Evolutionary conservation across 305 asterid species (phyloP), one percentile per base, ranked within the genome.

Genomic region (Coffea humblotiana): DNA sequence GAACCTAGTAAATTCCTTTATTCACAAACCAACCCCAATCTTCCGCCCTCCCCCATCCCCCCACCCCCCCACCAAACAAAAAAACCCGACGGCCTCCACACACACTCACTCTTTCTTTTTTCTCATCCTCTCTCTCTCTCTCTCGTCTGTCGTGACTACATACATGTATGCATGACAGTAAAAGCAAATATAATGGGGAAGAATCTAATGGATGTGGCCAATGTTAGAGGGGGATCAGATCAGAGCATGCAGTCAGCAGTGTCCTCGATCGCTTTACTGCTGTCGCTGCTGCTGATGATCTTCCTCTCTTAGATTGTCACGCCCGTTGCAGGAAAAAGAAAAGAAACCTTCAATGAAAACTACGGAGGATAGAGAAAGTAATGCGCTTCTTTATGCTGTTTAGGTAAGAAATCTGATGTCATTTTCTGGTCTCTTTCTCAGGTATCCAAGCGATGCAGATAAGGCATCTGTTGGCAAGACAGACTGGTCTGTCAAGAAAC

Each of bases 401-500:
- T 81, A 54, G 90, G 89, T 79, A 87, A 84, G 61, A 48, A 80
- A 52, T 78, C 75, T 86, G 85, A 87, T 84, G 92, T 93, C 90
- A 72, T 85, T 89, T 84, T 89, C 88, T 79, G 72, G 81, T 84
- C 86, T 88, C 78, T 87, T 84, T 90, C 92, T 91, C 97, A 96
- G 99, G 97, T 96, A 96, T 82, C 99, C 99, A 83, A 94, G 98
- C 88, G 99, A 96, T 85, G 99, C 99, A 74, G 98, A 96, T 94
- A 96, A 96, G 89, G 89, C 98, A 92, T 85, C 97, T 96, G 84
- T 86, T 96, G 88, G 94, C 99, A 77, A 86, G 99, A 86, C 98
- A 96, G 98, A 94, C 99, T 78, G 98, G 98, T 82, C 92, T 96
- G 68, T 96, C 99, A 60, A 91, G 96, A 88, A 94, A 91, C 87